These are phyloP conservation scores for Candida wancherniae DNA, from an alignment of 805 yeast genomes.

Conservation along the genomic window DNA sequence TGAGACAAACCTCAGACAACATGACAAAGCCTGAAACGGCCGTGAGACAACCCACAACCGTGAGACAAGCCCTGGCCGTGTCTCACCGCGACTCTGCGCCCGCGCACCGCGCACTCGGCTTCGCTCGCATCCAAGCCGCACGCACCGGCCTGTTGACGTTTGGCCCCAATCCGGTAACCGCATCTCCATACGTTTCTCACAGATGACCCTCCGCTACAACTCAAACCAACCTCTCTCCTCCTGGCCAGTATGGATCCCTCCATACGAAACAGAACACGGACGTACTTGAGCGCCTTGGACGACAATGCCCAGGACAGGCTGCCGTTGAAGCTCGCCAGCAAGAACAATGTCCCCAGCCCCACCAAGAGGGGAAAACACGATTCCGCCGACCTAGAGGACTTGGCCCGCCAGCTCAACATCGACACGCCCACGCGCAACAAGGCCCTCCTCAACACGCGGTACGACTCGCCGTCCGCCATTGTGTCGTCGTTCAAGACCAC, in stretches of 20 bases:
- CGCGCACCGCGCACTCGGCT: no score
- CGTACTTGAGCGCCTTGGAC: constrained; percentile 31
- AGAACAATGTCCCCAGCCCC: constrained; percentile 17
- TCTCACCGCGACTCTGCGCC: no score
- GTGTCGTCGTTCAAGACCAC: constrained; percentile 38
- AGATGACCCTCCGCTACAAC: no score
- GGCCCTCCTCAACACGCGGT: constrained; percentile 27
- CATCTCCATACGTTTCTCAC: background rate
- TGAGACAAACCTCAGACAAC: no score
- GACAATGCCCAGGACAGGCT: constrained; percentile 24
- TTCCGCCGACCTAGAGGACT: constrained; percentile 30
- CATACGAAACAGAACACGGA: constrained; percentile 26
- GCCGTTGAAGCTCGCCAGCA: constrained; percentile 30
- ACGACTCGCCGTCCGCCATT: constrained; percentile 40
- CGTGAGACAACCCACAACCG: no score
- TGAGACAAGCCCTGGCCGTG: no score
- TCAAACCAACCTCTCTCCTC: no score
- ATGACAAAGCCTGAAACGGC: no score
- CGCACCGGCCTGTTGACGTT: constrained; percentile 2
- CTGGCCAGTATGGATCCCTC: constrained; percentile 25
- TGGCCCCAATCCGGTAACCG: constrained; percentile 3
- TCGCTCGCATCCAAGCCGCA: no score
- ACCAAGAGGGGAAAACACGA: constrained; percentile 12
- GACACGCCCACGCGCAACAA: constrained; percentile 22
- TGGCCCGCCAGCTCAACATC: constrained; percentile 35